Evolutionary conservation across 164 flowering plant species (phyloP), one percentile per base, ranked within the genome.

Genomic region (Brasenia schreberi): DNA sequence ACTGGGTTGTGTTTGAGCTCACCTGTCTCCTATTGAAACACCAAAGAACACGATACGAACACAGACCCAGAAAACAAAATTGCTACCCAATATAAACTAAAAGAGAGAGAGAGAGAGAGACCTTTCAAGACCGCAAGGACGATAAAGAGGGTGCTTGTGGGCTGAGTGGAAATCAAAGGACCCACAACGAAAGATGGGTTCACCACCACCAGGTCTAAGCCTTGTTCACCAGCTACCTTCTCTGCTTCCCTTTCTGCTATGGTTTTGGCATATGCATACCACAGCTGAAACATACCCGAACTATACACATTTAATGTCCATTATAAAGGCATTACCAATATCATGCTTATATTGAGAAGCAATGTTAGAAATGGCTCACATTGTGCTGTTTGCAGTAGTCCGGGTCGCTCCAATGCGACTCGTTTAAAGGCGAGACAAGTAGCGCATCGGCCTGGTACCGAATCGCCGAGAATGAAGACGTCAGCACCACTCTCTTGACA

Each of bases 381-480:
- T 88, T 84, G 82, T 88, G 17, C 42, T 61, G 77, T 75, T 84
- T 82, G 82, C 99, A 91, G 75, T 89, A 94, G 7, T 89, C 93
- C 0, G 78, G 76, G 73, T 94, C 96, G 44, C 88, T 89, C 97
- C 97, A 94, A 63, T 89, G 97, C 4, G 96, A 83, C 68, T 94
- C 97, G 58, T 84, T 87, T 18, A 91, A 89, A 65, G 90, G 85
- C 65, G 88, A 88, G 58, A 78, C 72, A 68, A 82, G 74, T 52
- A 77, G 79, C 33, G 53, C 87, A 69, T 91, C 90, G 6, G 81
- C 74, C 1, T 87, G 79, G 77, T 89, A 94, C 79, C 99, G 79
- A 58, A 94, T 82, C 0, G 97, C 63, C 62, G 99, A 91, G 81
- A 96, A 91, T 59, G 99, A 91, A 67, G 99, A 94, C 43, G 99